Conservation (phyloP, 1,284 basidiomycete species). For the Malassezia equina region DNA sequence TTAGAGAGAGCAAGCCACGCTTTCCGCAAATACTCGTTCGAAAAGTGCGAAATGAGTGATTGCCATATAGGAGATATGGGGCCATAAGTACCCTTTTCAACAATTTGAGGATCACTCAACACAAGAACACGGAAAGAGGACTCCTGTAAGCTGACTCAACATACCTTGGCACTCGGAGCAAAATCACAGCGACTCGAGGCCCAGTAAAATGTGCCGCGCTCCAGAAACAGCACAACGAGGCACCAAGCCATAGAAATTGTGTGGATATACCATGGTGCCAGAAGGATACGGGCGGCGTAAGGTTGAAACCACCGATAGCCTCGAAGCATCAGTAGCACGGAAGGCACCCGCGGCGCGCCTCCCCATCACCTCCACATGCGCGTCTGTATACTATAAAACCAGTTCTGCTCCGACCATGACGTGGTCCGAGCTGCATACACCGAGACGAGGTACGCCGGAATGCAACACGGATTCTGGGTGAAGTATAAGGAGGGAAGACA, state of each 20-base stretch:
- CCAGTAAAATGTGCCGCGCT: constrained; percentile 5
- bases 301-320: not conserved
- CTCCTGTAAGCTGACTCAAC: not conserved
- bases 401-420: constrained; percentile 57
- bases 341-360: not conserved
- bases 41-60: not conserved
- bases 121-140: constrained; percentile 1
- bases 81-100: constrained; percentile 1
- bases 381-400: not conserved
- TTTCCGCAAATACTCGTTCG: constrained; percentile 10
- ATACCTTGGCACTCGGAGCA: not conserved
- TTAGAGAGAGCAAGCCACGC: constrained; percentile 5
- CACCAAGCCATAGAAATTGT: not conserved
- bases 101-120: constrained; percentile 7
- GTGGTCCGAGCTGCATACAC: constrained; percentile 77
- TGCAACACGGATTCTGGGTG: constrained; percentile 59
- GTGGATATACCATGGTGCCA: not conserved
- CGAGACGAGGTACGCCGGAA: constrained; percentile 67
- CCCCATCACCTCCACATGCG: not conserved
- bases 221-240: constrained; percentile 1
- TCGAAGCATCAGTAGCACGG: not conserved
- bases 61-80: not conserved
- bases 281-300: not conserved
- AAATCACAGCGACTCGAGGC: not conserved
- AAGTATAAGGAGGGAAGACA: constrained; percentile 60